phyloP scores from a whole-genome alignment of 331 rosid species.

The Spiraea crenata region DNA sequence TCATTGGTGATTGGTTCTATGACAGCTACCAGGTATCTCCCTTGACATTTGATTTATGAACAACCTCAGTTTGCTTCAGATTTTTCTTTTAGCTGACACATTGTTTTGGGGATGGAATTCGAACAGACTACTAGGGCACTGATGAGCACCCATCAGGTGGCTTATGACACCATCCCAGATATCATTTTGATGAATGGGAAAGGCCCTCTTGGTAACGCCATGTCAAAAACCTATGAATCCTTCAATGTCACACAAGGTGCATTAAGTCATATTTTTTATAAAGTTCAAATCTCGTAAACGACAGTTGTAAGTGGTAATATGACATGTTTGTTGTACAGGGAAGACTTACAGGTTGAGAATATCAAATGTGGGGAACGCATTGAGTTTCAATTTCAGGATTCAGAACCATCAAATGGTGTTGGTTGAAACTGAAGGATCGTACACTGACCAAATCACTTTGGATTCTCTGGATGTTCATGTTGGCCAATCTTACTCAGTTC shows the following conservation, averaged over 20 bases:
- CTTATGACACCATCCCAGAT: slow-evolving; percentile 32
- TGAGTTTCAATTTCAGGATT: slow-evolving; percentile 84
- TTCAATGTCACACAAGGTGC: slow-evolving; percentile 69
- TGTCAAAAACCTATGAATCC: slow-evolving; percentile 44
- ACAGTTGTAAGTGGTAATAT: not conserved
- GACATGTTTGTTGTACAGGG: slow-evolving; percentile 40
- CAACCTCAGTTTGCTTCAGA: not conserved
- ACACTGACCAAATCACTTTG: slow-evolving; percentile 50
- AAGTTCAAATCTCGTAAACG: not conserved
- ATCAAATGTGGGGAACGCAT: slow-evolving; percentile 71
- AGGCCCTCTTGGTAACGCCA: slow-evolving; percentile 38
- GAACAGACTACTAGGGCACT: slow-evolving; percentile 42
- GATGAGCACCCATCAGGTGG: slow-evolving; percentile 12
- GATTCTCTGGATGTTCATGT: slow-evolving; percentile 87
- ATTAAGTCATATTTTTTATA: not conserved
- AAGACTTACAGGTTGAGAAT: slow-evolving; percentile 72
- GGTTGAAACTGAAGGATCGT: slow-evolving; percentile 92
- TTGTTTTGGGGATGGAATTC: not conserved
- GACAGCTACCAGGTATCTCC: slow-evolving; percentile 60
- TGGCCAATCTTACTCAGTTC: slow-evolving; percentile 84
- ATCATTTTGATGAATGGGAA: slow-evolving; percentile 75
- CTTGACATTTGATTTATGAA: not conserved
- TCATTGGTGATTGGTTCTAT: slow-evolving; percentile 75
- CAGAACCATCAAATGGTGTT: slow-evolving; percentile 58
- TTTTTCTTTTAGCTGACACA: not conserved